These are phyloP conservation scores for Acacia crassicarpa DNA, from an alignment of 306 rosid species.

Conservation along the genomic window DNA sequence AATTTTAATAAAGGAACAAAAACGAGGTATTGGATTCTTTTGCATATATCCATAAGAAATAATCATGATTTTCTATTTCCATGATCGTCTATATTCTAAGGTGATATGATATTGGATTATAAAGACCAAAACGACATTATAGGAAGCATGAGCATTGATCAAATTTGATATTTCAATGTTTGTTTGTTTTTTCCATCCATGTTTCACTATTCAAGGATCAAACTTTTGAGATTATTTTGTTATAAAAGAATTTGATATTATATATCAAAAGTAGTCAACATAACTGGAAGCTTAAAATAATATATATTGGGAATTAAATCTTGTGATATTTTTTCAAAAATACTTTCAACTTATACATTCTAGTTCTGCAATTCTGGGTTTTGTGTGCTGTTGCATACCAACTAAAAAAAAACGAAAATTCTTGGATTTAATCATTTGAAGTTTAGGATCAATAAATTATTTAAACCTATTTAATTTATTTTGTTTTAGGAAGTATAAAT, in stretches of 20 bases:
- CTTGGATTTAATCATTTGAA: no score
- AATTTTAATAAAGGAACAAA: neutral
- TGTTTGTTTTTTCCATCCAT: neutral
- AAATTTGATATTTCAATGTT: neutral
- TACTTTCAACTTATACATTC: neutral
- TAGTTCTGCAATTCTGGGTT: neutral
- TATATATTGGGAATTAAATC: neutral
- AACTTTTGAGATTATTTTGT: neutral
- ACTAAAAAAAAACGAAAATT: neutral
- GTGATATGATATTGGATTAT: neutral
- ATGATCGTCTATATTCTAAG: neutral
- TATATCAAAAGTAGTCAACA: neutral
- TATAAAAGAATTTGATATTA: neutral
- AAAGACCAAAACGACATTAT: neutral
- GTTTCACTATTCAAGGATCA: neutral
- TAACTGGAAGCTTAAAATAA: neutral
- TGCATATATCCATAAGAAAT: neutral
- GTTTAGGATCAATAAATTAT: neutral
- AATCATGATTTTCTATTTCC: neutral
- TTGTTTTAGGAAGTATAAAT: no score
- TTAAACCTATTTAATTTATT: no score
- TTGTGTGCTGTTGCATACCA: neutral
- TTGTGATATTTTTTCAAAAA: neutral
- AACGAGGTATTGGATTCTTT: neutral
- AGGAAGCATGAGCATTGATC: neutral